A percentile compares a stretch with the other conserved stretches of the same genome.
These are phyloP conservation scores for Irpex lacteus DNA, from an alignment of 1,284 basidiomycete species.

Conservation along the genomic window DNA sequence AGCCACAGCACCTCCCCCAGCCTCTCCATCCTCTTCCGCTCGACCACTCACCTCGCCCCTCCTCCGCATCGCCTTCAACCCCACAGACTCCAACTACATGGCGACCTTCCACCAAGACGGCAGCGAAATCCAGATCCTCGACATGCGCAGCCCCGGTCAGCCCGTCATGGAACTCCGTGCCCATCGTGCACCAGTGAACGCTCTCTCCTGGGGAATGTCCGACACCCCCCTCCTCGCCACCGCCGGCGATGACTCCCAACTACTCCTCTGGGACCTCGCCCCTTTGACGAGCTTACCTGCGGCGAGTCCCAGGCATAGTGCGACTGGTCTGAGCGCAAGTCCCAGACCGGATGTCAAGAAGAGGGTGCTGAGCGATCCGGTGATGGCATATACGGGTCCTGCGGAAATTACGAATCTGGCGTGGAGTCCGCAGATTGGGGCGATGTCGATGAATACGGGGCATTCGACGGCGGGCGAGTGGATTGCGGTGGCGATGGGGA, in stretches of 20 bases:
- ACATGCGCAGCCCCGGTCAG: conserved; percentile 92
- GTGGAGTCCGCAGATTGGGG: conserved; percentile 79
- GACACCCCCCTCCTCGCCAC: conserved; percentile 83
- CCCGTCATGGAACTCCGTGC: conserved; percentile 89
- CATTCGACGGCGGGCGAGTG: conserved; percentile 82
- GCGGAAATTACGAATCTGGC: conserved; percentile 85
- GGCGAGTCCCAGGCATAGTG: conserved; percentile 54
- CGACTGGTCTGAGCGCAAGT: conserved; percentile 62
- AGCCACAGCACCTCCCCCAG: conserved; percentile 50
- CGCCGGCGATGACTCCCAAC: conserved; percentile 87
- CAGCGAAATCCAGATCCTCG: conserved; percentile 82
- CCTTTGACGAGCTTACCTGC: conserved; percentile 53
- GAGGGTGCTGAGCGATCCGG: conserved; percentile 66
- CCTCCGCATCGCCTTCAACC: conserved; percentile 84
- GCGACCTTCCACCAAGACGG: conserved; percentile 94
- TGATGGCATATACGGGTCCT: conserved; percentile 80
- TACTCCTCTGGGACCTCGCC: conserved; percentile 86
- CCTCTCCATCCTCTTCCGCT: conserved; percentile 55
- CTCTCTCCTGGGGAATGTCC: conserved; percentile 80
- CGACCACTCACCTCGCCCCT: conserved; percentile 79
- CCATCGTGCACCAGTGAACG: conserved; percentile 77
- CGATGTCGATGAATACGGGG: conserved; percentile 70
- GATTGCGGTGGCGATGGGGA: conserved; percentile 87
- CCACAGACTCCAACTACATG: conserved; percentile 86
- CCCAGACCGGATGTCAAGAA: conserved; percentile 76